These are phyloP conservation scores for Yarrowia sp. DNA, from an alignment of 805 yeast species.

Conservation along the genomic window DNA sequence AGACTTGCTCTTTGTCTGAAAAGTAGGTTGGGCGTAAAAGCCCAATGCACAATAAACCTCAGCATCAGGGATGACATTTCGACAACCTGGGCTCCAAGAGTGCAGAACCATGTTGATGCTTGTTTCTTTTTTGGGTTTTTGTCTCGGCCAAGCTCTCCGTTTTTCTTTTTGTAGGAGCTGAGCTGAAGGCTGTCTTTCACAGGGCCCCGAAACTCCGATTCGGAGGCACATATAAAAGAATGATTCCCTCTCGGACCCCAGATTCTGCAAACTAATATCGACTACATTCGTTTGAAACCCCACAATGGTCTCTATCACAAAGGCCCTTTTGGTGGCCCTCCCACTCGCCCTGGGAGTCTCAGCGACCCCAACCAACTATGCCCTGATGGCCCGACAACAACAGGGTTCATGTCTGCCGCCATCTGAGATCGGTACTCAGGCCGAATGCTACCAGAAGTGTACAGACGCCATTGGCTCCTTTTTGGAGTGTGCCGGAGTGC, in stretches of 20 bases:
- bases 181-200: neutral
- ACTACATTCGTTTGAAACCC: neutral
- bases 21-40: neutral
- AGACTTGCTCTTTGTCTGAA: neutral
- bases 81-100: neutral
- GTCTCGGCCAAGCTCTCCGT: neutral
- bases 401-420: neutral
- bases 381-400: neutral
- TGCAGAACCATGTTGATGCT: neutral
- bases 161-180: neutral
- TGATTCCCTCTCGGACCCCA: neutral
- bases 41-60: neutral
- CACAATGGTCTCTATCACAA: neutral
- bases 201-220: neutral
- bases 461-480: neutral
- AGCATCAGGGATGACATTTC: neutral
- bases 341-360: slow-evolving; percentile 12
- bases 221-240: neutral
- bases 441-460: slow-evolving; percentile 12
- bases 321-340: slow-evolving; percentile 7
- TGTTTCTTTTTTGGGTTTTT: neutral
- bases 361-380: slow-evolving; percentile 2
- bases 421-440: neutral
- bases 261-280: neutral
- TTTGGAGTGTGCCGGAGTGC: neutral